Evolutionary conservation across 2,329 filamentous ascomycete species (phyloP).

Genomic region (Aphanocladium album): DNA sequence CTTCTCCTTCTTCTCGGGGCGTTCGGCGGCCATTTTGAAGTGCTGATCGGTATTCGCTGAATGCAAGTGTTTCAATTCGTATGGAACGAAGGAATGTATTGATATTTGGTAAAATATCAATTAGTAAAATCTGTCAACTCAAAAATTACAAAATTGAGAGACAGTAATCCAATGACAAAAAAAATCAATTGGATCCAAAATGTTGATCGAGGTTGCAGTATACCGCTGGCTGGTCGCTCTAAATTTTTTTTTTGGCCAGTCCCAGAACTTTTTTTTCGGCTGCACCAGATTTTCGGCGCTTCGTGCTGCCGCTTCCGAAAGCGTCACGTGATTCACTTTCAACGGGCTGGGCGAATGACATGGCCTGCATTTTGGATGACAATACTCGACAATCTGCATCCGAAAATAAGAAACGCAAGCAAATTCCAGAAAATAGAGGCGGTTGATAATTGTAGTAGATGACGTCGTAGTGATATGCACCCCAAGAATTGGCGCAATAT

Average conservation of each 20-base stretch:
- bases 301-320: constrained; percentile 26
- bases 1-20: constrained; percentile 49
- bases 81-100: not conserved
- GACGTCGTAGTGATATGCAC: too few relatives aligned
- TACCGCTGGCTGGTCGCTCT: not conserved
- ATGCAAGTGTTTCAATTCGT: too few relatives aligned
- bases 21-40: constrained; percentile 39
- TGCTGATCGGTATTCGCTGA: not conserved
- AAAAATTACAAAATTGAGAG: not conserved
- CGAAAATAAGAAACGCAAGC: not conserved
- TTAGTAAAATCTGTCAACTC: not conserved
- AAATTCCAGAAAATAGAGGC: not conserved
- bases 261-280: constrained; percentile 16
- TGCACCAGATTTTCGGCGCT: constrained; percentile 24
- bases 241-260: constrained; percentile 6
- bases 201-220: not conserved
- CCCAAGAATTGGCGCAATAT: too few relatives aligned
- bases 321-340: not conserved
- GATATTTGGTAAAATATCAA: not conserved
- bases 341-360: not conserved
- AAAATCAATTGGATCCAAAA: constrained; percentile 4
- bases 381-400: not conserved
- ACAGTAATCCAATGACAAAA: not conserved
- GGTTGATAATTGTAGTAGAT: not conserved
- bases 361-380: constrained; percentile 6